phyloP scores from a whole-genome alignment of 225 moss, liverwort and hornwort genomes.

The Thuidium tamariscinum region DNA sequence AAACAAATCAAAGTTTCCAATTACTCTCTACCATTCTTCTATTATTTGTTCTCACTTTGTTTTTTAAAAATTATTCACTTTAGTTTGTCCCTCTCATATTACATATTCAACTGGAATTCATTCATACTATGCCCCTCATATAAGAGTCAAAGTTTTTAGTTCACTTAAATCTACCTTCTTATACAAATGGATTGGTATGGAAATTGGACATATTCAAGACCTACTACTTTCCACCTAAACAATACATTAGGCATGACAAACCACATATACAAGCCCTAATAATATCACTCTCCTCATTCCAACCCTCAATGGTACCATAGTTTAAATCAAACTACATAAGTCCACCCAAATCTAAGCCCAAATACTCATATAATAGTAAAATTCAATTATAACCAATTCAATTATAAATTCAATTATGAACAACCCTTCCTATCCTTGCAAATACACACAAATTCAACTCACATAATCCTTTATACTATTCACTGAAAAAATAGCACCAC shows the following conservation, averaged over 20 bases:
- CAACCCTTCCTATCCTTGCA: too few species aligned
- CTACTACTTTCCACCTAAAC: not conserved
- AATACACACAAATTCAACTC: too few species aligned
- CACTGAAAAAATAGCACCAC: too few species aligned
- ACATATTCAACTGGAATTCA: fast-evolving
- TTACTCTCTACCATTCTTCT: not conserved
- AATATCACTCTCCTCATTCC: not conserved
- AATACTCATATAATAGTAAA: too few species aligned
- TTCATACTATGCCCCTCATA: not conserved
- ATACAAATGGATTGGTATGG: not conserved
- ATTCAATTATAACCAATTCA: too few species aligned
- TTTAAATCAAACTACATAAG: not conserved
- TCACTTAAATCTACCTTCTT: fast-evolving
- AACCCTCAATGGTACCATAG: not conserved
- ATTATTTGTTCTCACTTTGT: not conserved
- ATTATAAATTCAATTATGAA: too few species aligned
- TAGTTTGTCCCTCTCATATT: not conserved
- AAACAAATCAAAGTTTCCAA: not conserved
- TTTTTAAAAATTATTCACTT: not conserved
- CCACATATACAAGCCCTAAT: not conserved
- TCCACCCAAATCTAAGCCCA: too few species aligned
- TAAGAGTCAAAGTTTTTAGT: not conserved
- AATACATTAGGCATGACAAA: not conserved
- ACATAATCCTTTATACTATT: too few species aligned
- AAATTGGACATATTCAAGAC: not conserved